Base-by-base conservation (phyloP, 768 basidiomycete species). In the Cystobasidium ongulense region DNA sequence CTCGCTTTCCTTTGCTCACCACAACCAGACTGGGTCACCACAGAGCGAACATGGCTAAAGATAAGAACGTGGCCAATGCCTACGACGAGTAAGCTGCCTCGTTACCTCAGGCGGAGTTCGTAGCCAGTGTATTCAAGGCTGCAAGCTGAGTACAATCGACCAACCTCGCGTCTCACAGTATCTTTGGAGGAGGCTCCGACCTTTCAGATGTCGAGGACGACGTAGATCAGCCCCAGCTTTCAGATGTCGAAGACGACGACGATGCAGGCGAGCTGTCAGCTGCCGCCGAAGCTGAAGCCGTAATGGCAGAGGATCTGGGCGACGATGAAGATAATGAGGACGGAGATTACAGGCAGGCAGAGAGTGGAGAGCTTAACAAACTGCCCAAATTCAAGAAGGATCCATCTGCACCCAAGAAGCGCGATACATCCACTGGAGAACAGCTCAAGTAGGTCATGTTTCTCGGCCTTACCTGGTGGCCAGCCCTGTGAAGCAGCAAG, bases 171-270 rank as follows among this genome's bases (percentile, higher is more conserved):
- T 39, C 53, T 35, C 38, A 29, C 68, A 71, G 68, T 41, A 71
- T 71, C 68, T 71, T 71, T 53, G 68, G 39, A 68, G 66, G 65
- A 17, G 65, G 54, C 1, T 71, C 68, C n/a, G 68, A 71, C 31
- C 68, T 71, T 21, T 71, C 68, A 54, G 68, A 71, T 61, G 21
- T 71, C n/a, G 68, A 71, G 13, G 68, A 71, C 18, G 68, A 59
- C 43, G 27, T 35, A 8, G 15, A 59, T 13, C 29, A 35, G 21
- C 25, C 57, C 15, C 57, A 59, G 23, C 4, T 25, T 31, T 27
- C 54, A 8, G 54, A 43, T 27, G 52, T 36, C 1, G 68, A 61
- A 36, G 21, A 71, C 27, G 68, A 71, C 18, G 68, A 36, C 18
- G 68, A 54, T 36, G 29, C n/a, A 23, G 27, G 29, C 15, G 68